phyloP scores from a whole-genome alignment of 306 rosid genomes.

The Elaeagnus macrophylla region DNA sequence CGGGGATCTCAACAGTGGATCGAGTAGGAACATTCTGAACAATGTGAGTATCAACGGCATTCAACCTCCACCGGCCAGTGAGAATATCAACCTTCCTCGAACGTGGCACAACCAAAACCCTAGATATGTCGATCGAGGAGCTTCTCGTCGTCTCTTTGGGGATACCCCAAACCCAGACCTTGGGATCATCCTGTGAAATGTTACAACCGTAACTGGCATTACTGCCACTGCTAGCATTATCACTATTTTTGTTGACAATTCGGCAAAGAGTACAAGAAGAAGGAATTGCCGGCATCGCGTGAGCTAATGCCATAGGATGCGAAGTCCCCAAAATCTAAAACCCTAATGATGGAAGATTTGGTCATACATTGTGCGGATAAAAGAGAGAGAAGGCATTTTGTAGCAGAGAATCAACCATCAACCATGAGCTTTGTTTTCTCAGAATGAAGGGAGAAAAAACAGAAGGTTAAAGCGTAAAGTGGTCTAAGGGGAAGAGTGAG shows the following conservation, averaged over 20 bases:
- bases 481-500: too few species aligned
- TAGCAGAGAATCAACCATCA: neutral
- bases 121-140: constrained; percentile 21
- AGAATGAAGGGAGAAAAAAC: too few species aligned
- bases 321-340: constrained; percentile 20
- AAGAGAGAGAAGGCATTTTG: neutral
- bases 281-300: constrained; percentile 32
- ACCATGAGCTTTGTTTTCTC: too few species aligned
- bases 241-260: constrained; percentile 5
- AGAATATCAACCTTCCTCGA: constrained; percentile 23
- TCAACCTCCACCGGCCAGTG: constrained; percentile 43
- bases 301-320: constrained; percentile 45
- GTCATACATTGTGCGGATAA: neutral
- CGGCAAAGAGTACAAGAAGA: constrained; percentile 31
- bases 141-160: constrained; percentile 14
- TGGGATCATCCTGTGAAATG: constrained; percentile 17
- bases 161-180: constrained; percentile 21
- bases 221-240: neutral
- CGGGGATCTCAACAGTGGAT: constrained; percentile 59
- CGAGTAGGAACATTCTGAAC: constrained; percentile 22
- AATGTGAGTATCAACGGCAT: constrained; percentile 45
- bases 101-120: constrained; percentile 30
- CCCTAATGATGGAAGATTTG: constrained; percentile 22
- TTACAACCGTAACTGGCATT: neutral
- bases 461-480: too few species aligned